Percentiles rank a stretch among this genome's conserved stretches.
These are phyloP conservation scores for Astrephomene gubernaculifera DNA, from an alignment of 139 green algal species.

Conservation along the genomic window DNA sequence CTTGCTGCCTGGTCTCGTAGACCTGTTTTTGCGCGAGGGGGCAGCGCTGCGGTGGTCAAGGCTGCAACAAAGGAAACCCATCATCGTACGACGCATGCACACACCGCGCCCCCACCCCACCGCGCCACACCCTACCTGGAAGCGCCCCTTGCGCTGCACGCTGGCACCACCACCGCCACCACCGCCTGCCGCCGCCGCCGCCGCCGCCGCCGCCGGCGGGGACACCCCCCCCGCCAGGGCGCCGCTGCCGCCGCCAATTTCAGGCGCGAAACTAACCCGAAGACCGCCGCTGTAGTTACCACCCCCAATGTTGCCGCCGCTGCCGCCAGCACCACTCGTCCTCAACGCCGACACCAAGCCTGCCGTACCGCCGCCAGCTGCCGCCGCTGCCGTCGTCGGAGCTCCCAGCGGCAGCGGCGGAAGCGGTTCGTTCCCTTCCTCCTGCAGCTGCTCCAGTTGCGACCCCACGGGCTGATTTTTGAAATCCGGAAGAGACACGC, in stretches of 20 bases:
- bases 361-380: neutral
- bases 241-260: neutral
- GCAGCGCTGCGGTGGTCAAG: neutral
- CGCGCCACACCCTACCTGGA: slow-evolving; percentile 15
- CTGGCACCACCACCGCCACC: neutral
- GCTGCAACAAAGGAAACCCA: neutral
- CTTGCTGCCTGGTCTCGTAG: slow-evolving; percentile 12
- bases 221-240: neutral
- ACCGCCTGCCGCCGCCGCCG: neutral
- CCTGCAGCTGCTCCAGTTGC: neutral
- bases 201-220: neutral
- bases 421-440: too few species aligned
- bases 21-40: neutral
- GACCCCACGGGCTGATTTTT: neutral
- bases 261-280: slow-evolving; percentile 1
- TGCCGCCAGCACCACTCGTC: neutral
- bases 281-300: neutral
- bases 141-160: slow-evolving; percentile 9
- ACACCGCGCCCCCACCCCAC: neutral
- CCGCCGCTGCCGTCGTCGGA: neutral
- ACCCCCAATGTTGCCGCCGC: neutral
- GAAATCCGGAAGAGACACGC: slow-evolving; percentile 2
- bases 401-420: too few species aligned
- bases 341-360: neutral
- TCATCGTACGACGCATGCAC: neutral